These are phyloP conservation scores for Rhododendron ovatum DNA, from an alignment of 148 eudicot genomes.

Conservation along the genomic window DNA sequence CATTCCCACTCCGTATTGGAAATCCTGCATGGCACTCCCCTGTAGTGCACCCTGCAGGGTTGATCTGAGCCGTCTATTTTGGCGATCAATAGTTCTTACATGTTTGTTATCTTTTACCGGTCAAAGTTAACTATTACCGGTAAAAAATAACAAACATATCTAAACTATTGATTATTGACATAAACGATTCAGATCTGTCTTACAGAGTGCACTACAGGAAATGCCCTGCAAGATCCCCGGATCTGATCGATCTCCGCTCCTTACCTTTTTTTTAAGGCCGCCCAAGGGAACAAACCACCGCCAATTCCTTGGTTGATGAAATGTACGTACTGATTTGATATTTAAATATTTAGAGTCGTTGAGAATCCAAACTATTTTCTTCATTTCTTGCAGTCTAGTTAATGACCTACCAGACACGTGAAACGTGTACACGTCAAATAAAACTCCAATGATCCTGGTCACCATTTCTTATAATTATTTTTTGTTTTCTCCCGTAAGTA, in stretches of 20 bases:
- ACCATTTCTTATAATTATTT: background rate
- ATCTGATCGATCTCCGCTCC: too few relatives aligned
- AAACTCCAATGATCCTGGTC: background rate
- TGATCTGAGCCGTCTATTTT: rapidly evolving
- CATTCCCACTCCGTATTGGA: too few relatives aligned
- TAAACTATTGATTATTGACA: too few relatives aligned
- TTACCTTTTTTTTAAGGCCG: background rate
- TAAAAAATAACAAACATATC: too few relatives aligned
- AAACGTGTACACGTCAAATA: background rate
- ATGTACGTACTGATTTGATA: background rate
- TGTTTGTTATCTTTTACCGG: too few relatives aligned
- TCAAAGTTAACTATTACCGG: too few relatives aligned
- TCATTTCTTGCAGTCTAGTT: background rate
- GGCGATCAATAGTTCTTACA: too few relatives aligned
- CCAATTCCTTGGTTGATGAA: background rate
- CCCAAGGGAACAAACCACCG: background rate
- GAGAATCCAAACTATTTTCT: background rate
- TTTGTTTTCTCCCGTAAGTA: background rate
- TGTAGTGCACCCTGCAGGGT: too few relatives aligned
- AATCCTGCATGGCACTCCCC: too few relatives aligned
- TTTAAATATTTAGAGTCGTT: background rate
- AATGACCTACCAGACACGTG: background rate
- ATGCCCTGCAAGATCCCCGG: too few relatives aligned
- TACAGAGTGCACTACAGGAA: rapidly evolving
- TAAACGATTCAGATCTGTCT: too few relatives aligned